Evolutionary conservation across 805 yeast species (phyloP), one percentile per base, ranked within the genome.

Genomic region (Teunomyces barrocoloradensis): DNA sequence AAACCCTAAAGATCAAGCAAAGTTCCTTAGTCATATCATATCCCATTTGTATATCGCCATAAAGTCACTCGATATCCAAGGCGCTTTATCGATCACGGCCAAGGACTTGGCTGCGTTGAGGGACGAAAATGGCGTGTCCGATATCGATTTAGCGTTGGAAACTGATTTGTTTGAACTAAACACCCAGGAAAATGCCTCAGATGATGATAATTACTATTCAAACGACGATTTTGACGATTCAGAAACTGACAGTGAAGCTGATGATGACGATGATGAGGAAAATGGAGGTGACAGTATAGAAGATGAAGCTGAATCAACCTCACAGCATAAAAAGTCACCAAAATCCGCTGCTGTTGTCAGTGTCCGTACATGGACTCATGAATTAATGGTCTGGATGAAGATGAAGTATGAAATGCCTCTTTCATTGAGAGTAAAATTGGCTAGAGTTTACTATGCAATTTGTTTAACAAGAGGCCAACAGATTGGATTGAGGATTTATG

Each of bases 291-390:
- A 58, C n/a, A 71, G 60, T 21, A 71, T 61, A 2, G 72, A 64
- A 32, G 69, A 60, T 25, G 57, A 60, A 5, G 63, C 60, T 20
- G 70, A 64, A 25, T 47, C 66, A 5, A 69, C 74, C 53, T 73
- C 39, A 66, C 84, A 84, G 41, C 83, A 85, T 49, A 83, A 82
- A 53, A 75, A 81, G 7, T 75, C 84, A 1, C 81, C 86, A 2
- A 75, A 78, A 53, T 81, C 89, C 0, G 86, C 94, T 0, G 81
- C 94, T 0, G 84, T 88, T 5, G 82, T 87, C 5, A 78, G 84
- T 39, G 85, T 89, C 6, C 77, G 84, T 45, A 87, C 85, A 49
- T 91, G 97, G 96, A 85, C 97, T 0, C 83, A 85, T 45, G 97
- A 90, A 62, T 74, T 92, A 52, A 78, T 81, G 43, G 84, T 85